Conservation (phyloP, 2,329 filamentous ascomycete species). For the Arachnopeziza araneosa region DNA sequence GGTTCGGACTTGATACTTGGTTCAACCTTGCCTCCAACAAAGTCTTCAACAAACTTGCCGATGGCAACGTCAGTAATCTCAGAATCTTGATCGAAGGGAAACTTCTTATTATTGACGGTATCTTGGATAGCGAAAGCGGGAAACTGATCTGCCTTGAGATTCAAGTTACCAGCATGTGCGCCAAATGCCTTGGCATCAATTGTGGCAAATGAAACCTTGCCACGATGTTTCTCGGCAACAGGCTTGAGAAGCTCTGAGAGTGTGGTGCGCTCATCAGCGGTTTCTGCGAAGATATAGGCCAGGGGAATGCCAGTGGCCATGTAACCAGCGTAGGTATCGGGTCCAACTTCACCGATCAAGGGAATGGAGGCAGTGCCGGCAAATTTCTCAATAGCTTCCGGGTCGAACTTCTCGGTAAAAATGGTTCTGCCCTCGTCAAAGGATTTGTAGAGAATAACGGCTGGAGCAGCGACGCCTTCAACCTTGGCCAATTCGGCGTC, state of each 20-base stretch:
- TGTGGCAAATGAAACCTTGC: slow-evolving; percentile 94
- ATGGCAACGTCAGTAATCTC: slow-evolving; percentile 66
- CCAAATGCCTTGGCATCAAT: slow-evolving; percentile 94
- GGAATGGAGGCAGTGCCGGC: slow-evolving; percentile 81
- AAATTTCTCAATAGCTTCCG: slow-evolving; percentile 74
- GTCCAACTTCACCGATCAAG: slow-evolving; percentile 90
- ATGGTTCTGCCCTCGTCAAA: slow-evolving; percentile 94
- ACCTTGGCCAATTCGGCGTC: slow-evolving; percentile 81
- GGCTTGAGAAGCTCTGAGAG: slow-evolving; percentile 75
- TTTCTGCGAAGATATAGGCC: slow-evolving; percentile 96
- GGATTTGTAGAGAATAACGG: slow-evolving; percentile 90
- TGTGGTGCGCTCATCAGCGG: slow-evolving; percentile 77
- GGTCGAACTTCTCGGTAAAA: slow-evolving; percentile 76
- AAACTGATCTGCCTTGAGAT: slow-evolving; percentile 93
- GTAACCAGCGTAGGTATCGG: slow-evolving; percentile 93
- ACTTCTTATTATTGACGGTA: slow-evolving; percentile 92
- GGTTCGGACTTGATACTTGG: slow-evolving; percentile 98
- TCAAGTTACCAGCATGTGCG: slow-evolving; percentile 92
- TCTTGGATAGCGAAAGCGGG: slow-evolving; percentile 98
- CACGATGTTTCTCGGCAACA: slow-evolving; percentile 86
- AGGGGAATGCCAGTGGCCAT: slow-evolving; percentile 90
- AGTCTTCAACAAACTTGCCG: slow-evolving; percentile 78
- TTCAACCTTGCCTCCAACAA: slow-evolving; percentile 79
- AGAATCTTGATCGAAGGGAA: slow-evolving; percentile 81
- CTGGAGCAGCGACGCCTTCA: slow-evolving; percentile 82